A percentile compares a stretch with the other conserved stretches of the same genome.
These are phyloP conservation scores for Abelmoschus esculentus DNA, from an alignment of 345 rosid genomes.

Conservation along the genomic window DNA sequence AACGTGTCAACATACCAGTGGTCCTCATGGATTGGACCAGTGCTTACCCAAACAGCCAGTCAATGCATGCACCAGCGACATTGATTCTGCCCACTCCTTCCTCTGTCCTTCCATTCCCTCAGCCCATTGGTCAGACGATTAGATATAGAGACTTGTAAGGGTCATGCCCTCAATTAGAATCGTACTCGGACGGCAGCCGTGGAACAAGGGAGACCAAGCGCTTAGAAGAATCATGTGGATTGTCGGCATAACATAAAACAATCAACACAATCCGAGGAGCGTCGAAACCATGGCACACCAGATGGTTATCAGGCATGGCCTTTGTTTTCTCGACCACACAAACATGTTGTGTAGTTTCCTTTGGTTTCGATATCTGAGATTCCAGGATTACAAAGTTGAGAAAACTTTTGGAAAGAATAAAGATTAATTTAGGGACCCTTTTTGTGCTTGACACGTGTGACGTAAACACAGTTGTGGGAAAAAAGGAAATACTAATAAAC, in stretches of 20 bases:
- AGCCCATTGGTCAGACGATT: background rate
- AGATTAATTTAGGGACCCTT: background rate
- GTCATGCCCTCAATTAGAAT: too few relatives aligned
- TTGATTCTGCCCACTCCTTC: background rate
- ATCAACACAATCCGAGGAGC: background rate
- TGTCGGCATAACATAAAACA: background rate
- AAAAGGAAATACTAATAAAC: background rate
- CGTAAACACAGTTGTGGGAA: constrained; percentile 3
- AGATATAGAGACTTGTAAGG: background rate
- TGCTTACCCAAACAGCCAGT: background rate
- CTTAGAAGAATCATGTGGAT: background rate
- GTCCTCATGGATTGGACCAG: constrained; percentile 1
- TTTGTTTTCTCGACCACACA: background rate
- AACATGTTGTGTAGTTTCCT: background rate
- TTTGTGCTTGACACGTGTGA: constrained; percentile 20
- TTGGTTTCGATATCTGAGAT: background rate
- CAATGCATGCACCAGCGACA: background rate
- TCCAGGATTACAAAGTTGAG: background rate
- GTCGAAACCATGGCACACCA: constrained; percentile 1
- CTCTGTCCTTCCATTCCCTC: background rate
- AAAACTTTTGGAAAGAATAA: background rate
- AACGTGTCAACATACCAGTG: background rate
- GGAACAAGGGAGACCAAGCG: background rate
- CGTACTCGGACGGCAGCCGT: background rate
- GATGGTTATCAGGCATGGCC: background rate